These are phyloP conservation scores for Ogataea siamensis DNA, from an alignment of 805 yeast genomes.

Conservation along the genomic window DNA sequence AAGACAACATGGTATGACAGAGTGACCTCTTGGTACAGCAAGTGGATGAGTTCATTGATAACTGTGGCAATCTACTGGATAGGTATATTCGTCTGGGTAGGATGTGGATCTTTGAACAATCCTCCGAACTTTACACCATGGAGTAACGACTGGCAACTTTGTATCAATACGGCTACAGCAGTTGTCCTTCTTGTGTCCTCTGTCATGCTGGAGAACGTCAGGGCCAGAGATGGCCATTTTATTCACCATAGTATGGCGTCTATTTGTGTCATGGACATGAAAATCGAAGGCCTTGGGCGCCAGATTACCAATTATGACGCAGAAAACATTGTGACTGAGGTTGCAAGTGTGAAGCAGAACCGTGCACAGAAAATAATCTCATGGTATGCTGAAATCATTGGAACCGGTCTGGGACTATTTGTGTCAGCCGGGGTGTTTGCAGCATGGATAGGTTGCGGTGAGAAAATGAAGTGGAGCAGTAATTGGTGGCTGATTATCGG, in stretches of 20 bases:
- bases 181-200: background rate
- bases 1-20: background rate
- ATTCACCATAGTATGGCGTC: background rate
- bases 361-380: background rate
- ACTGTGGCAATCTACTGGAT: background rate
- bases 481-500: background rate
- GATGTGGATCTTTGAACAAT: background rate
- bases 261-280: background rate
- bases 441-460: background rate
- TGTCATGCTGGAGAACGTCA: background rate
- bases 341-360: background rate
- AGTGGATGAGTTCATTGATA: background rate
- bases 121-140: background rate
- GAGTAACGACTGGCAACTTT: slow-evolving; percentile 1
- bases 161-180: background rate
- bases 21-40: background rate
- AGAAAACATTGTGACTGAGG: background rate
- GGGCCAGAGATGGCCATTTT: background rate
- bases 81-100: background rate
- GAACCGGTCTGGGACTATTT: background rate
- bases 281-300: background rate
- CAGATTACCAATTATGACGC: background rate
- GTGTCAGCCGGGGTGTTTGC: background rate
- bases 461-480: background rate
- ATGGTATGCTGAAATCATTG: background rate